Evolutionary conservation across 1,284 basidiomycete genomes (phyloP), one percentile per base, ranked within the genome.

Genomic region (Cyathus pygmaeus): DNA sequence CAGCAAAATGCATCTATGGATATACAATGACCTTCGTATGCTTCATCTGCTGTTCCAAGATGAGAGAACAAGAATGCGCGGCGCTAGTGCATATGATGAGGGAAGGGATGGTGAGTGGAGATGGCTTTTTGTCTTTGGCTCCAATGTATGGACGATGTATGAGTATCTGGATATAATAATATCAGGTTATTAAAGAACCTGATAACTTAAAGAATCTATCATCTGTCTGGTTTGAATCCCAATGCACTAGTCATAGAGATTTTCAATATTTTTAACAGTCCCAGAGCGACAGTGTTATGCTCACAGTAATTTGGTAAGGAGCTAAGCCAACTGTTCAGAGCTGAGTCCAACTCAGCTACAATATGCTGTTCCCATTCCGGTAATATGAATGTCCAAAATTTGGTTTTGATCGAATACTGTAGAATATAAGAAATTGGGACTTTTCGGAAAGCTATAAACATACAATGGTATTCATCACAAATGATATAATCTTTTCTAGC

Each of bases 101-200:
- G 0, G 92, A 93, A 0, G 94, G 91, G 58, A 81, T 89, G 71
- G 88, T 81, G 2, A 89, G 71, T 1, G 85, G 80, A 0, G 87
- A 86, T 0, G 85, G 84, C 7, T 36, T 7, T 62, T 87, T 86
- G 47, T 82, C 80, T 1, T 86, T 85, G 1, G 88, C 87, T 0
- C 92, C 90, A 57, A 95, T 93, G 77, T 94, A 95, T 0, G 92
- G 91, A 9, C 93, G 85, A 70, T 95, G 94, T 46, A 94, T 88
- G 44, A 91, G 82, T 69, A 95, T 94, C 67, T 91, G 91, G 17
- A 90, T 79, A 60, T 89, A 82, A 70, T 94, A 94, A 72, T 92
- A 94, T 87, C 89, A 1, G 91, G 92, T 76, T 94, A 92, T 61
- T 87, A 81, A 74, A 94, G 91, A 66, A 89, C 88, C 2, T 76